Conservation (phyloP, 352 stramenopile species). For the Phytophthora colocasiae region DNA sequence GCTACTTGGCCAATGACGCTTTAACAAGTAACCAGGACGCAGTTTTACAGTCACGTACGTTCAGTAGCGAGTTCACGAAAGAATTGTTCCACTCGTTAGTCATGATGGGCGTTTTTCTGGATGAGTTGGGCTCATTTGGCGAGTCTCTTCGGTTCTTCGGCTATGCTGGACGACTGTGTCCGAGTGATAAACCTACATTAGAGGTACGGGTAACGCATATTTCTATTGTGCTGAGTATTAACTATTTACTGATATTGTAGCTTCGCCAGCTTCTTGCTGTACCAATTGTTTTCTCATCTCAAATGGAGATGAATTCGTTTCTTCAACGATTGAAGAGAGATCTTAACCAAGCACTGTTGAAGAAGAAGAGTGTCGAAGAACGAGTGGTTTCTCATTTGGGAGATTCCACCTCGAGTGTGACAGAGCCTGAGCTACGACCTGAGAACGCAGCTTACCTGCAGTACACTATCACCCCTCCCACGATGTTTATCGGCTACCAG, state of each 20-base stretch:
- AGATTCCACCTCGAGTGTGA: not conserved
- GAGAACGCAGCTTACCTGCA: constrained; percentile 49
- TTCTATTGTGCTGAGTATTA: not conserved
- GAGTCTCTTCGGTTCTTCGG: constrained; percentile 56
- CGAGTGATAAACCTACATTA: constrained; percentile 40
- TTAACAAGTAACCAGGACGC: not conserved
- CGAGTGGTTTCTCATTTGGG: constrained; percentile 29
- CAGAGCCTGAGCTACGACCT: constrained; percentile 19
- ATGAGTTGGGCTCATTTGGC: constrained; percentile 60
- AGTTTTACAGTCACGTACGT: constrained; percentile 17
- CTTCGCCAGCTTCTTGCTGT: constrained; percentile 38
- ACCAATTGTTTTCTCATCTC: constrained; percentile 38
- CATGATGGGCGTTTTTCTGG: constrained; percentile 71
- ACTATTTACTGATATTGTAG: constrained; percentile 1
- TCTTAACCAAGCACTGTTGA: constrained; percentile 8
- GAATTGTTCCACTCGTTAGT: constrained; percentile 58
- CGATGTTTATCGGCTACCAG: constrained; percentile 78
- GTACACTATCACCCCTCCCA: constrained; percentile 71
- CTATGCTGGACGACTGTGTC: constrained; percentile 42
- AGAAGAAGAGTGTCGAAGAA: constrained; percentile 16
- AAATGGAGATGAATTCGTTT: constrained; percentile 33
- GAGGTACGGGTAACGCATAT: constrained; percentile 30
- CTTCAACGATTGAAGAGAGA: constrained; percentile 18
- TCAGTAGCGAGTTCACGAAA: constrained; percentile 49
- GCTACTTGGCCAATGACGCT: not conserved